Conservation (phyloP, 176 grass and related monocot genomes). For the Zoysia japonica region DNA sequence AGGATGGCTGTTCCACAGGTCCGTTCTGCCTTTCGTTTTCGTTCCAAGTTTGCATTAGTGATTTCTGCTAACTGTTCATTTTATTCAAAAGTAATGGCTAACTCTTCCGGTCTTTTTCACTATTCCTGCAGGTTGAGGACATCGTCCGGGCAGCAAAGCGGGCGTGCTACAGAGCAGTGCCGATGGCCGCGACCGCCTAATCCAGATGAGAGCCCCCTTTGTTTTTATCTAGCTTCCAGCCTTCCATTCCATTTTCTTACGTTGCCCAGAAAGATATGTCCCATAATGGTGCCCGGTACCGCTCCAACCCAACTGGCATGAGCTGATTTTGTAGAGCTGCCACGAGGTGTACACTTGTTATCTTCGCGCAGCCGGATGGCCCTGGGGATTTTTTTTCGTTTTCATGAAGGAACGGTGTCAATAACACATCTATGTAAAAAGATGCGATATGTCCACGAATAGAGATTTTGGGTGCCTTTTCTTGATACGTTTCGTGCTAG, state of each 20-base stretch:
- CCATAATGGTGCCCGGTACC: slow-evolving; percentile 25
- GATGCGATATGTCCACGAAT: neutral
- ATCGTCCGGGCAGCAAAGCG: slow-evolving; percentile 26
- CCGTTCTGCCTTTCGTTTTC: slow-evolving; percentile 10
- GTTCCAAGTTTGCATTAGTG: neutral
- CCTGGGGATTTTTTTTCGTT: neutral
- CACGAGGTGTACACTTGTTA: slow-evolving; percentile 14
- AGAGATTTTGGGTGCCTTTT: neutral
- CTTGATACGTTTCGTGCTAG: neutral
- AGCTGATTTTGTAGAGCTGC: slow-evolving; percentile 50
- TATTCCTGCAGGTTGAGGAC: too few relatives aligned
- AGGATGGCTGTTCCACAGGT: slow-evolving; percentile 84
- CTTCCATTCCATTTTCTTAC: neutral
- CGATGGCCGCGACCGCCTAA: slow-evolving; percentile 66
- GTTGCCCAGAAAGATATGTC: slow-evolving; percentile 31
- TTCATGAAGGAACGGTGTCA: slow-evolving; percentile 26
- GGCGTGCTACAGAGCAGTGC: slow-evolving; percentile 64
- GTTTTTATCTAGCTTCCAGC: neutral
- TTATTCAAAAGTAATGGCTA: neutral
- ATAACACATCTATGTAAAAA: slow-evolving; percentile 32
- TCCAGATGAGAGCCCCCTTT: neutral
- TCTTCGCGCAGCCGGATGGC: neutral
- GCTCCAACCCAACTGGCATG: neutral
- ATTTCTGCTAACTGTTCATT: neutral
- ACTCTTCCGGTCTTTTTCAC: too few relatives aligned